These are phyloP conservation scores for Rhipidocladum racemiflorum DNA, from an alignment of 176 grass and related monocot species.

Conservation along the genomic window DNA sequence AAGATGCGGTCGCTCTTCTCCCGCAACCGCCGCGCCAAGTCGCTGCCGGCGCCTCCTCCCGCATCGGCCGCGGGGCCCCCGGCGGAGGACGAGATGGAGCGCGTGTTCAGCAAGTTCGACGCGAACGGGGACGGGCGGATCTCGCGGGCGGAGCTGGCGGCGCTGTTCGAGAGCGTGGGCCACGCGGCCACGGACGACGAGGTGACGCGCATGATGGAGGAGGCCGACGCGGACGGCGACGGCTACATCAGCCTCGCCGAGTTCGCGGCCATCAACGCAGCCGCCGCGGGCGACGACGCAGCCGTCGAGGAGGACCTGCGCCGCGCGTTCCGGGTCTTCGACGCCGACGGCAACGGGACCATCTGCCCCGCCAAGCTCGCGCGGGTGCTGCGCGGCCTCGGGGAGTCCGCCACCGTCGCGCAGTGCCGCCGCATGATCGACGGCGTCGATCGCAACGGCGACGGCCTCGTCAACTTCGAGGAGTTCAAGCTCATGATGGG, in stretches of 20 bases:
- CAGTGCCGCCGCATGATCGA: conserved; percentile 91
- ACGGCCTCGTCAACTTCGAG: conserved; percentile 72
- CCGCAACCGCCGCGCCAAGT: conserved; percentile 32
- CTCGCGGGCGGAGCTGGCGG: conserved; percentile 59
- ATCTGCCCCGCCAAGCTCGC: conserved; percentile 85
- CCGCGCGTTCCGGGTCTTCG: conserved; percentile 76
- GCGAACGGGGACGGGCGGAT: conserved; percentile 79
- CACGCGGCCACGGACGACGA: conserved; percentile 60
- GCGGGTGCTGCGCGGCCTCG: conserved; percentile 51
- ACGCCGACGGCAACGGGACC: conserved; percentile 62
- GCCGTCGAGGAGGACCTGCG: conserved; percentile 73
- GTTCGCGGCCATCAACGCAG: conserved; percentile 59
- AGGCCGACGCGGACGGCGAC: conserved; percentile 85
- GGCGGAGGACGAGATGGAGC: conserved; percentile 46
- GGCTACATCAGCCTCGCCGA: conserved; percentile 78
- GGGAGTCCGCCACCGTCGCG: conserved; percentile 66
- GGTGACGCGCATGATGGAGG: conserved; percentile 71
- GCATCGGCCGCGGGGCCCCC: not conserved
- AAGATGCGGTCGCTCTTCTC: conserved; percentile 81
- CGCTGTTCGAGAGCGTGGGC: conserved; percentile 62
- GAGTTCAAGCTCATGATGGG: conserved; percentile 97
- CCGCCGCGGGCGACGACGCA: not conserved
- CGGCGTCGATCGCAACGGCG: conserved; percentile 82
- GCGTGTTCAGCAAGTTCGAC: conserved; percentile 93
- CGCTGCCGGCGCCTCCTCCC: not conserved